Base-by-base conservation (phyloP, 768 basidiomycete genomes). In the Hygrophorus russula region DNA sequence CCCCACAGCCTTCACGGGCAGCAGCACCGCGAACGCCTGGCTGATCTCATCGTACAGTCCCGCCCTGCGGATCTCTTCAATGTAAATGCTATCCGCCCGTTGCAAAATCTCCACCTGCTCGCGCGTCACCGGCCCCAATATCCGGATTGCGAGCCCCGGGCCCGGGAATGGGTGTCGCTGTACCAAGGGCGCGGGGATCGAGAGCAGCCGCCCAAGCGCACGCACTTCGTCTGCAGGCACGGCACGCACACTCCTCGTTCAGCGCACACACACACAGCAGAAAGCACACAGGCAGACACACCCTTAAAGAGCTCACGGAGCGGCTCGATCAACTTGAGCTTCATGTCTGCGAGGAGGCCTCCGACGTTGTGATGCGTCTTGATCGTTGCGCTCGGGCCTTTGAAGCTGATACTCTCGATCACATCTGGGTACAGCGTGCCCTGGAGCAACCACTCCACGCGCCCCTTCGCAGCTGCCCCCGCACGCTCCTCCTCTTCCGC, bases 281-380 rank as follows among this genome's bases (percentile, higher is more conserved):
- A 15, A 19, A 29, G 18, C n/a, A 14, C 37, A 13, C 17, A 30
- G 45, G 14, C 38, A 31, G 24, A 58, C 69, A 17, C 51, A 89
- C 94, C 96, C 71, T 99, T 98, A 79, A 99, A 99, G 13, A 99
- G 71, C 67, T 98, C 96, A 29, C 96, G 74, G 30, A 99, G 67
- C 14, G 96, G 96, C 65, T 99, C 96, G 51, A 99, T 98, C 39
- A 99, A 73, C 68, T 98, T 98, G 54, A 99, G 74, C 62, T 91
- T 96, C 96, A 98, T 99, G 64, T 98, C 84, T 58, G 85, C 87
- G 48, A 97, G 71, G 41, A 99, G 68, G 2, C 94, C 94, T 20
- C 96, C 96, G 51, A 98, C 96, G 52, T 99, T 99, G 62, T 98
- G 96, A 60, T 99, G 96, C 2, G 96, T 98, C 73, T 99, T 99